Evolutionary conservation across 805 yeast species (phyloP), one percentile per base, ranked within the genome.

Genomic region (Wickerhamiella nectarea): DNA sequence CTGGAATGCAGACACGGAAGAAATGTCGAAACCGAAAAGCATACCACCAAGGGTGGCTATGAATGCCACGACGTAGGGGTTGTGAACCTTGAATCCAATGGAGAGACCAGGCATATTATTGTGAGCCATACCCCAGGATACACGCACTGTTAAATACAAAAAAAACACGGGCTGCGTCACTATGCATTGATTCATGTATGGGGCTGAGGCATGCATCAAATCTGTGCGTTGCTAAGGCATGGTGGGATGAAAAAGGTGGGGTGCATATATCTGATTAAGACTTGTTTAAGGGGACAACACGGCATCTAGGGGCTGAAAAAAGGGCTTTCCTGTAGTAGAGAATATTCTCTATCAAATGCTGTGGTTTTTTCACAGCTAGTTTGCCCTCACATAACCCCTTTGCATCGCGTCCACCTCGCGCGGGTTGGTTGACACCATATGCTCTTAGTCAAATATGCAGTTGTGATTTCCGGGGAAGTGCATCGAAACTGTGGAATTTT

Each of bases 1-100:
- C 35, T 81, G 66, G 53, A 82, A 80, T 2, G 83, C 77, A 1
- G 86, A 72, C 65, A 83, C 73, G 0, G 93, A 80, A 3, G 89
- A 75, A 44, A 80, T 76, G 58, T 84, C 94, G 56, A 80, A 74
- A 46, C 94, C 93, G 61, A 80, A 75, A 58, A 82, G 70, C 62
- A 76, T 64, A 38, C 87, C 89, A 37, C 83, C 80, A 20, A 80
- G 58, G 47, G 82, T 70, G 40, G 85, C 68, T 29, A 77, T 68
- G 20, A 59, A 51, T 10, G 80, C 73, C 39, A 78, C 72, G 28
- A 71, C 55, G 55, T 69, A 76, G 18, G 77, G 73, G 59, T 79
- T 80, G 59, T 72, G 66, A 36, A 39, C 21, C 34, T 44, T 44
- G 43, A 18, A 44, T 6, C 33, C 31, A 15, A 44, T 9, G 11